Percentiles rank a stretch among this genome's conserved stretches.
Conservation (phyloP, 2,329 filamentous ascomycete species). For the Plectosphaerella cucumerina region DNA sequence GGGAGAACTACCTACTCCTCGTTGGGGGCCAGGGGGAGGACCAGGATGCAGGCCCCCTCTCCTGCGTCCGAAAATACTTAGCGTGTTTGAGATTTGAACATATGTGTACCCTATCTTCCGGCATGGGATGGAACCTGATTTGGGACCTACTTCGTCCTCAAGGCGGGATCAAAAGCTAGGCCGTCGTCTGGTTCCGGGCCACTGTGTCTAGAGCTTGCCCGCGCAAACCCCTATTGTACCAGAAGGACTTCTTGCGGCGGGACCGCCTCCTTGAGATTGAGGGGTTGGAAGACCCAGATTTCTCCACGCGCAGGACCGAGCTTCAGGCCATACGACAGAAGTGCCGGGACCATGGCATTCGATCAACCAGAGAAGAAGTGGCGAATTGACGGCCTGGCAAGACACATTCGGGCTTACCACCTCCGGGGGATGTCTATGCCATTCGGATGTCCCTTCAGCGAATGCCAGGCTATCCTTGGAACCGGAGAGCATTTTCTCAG, state of each 20-base stretch:
- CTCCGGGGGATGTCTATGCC: not conserved
- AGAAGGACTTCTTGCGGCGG: no score
- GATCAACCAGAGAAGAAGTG: not conserved
- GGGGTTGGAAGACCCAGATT: no score
- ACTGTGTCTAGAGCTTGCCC: not conserved
- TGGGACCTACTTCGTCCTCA: not conserved
- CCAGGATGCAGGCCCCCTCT: not conserved
- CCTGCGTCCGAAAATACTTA: not conserved
- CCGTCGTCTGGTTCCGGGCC: not conserved
- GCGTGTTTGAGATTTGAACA: not conserved
- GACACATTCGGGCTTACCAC: not conserved
- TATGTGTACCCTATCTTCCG: not conserved
- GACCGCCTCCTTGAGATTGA: no score
- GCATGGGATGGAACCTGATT: not conserved
- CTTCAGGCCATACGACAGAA: no score
- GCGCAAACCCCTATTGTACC: not conserved
- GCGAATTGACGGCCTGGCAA: not conserved
- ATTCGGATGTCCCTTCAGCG: not conserved
- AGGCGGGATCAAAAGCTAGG: not conserved
- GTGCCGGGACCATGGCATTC: no score
- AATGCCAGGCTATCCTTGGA: not conserved
- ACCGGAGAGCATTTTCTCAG: not conserved
- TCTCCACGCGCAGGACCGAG: no score
- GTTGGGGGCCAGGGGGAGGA: constrained; percentile 1
- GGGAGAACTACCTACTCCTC: not conserved